Evolutionary conservation across 2,329 filamentous ascomycete species (phyloP).

Genomic region (Pseudogymnoascus sp.): DNA sequence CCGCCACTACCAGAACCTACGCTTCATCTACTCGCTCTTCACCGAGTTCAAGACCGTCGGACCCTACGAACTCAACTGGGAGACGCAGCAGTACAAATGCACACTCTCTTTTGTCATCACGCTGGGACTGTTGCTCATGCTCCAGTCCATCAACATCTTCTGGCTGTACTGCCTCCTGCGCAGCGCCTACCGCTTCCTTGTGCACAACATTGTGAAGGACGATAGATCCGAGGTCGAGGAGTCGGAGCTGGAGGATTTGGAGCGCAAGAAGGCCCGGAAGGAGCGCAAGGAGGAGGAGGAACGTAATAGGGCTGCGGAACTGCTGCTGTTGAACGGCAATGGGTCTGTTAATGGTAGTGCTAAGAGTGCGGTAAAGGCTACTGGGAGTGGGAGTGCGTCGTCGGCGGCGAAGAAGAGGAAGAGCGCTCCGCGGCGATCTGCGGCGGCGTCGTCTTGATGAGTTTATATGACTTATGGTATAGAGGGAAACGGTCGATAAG

Average conservation of each 20-base stretch:
- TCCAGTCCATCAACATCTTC: slow-evolving; percentile 70
- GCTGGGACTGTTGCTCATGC: slow-evolving; percentile 50
- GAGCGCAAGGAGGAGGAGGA: slow-evolving; percentile 26
- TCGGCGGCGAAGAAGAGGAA: slow-evolving; percentile 16
- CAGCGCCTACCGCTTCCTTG: slow-evolving; percentile 62
- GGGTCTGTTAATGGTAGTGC: not conserved
- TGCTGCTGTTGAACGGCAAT: slow-evolving; percentile 9
- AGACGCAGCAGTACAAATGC: slow-evolving; percentile 67
- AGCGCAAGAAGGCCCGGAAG: slow-evolving; percentile 27
- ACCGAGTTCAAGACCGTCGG: slow-evolving; percentile 66
- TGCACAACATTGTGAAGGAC: slow-evolving; percentile 53
- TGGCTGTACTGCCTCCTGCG: slow-evolving; percentile 70
- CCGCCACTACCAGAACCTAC: slow-evolving; percentile 73
- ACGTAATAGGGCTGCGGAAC: slow-evolving; percentile 5
- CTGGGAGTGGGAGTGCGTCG: not conserved
- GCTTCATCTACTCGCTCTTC: slow-evolving; percentile 65
- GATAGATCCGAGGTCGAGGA: slow-evolving; percentile 65
- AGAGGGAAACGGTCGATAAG: not conserved
- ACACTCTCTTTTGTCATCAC: slow-evolving; percentile 60
- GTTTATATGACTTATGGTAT: not conserved
- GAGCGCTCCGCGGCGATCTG: not conserved
- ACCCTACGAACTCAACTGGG: slow-evolving; percentile 68
- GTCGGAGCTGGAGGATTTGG: slow-evolving; percentile 30
- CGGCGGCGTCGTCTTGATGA: not conserved
- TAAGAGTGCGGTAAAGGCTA: not conserved